Base-by-base conservation (phyloP, 225 moss, liverwort and hornwort species). In the Neckera pumila region DNA sequence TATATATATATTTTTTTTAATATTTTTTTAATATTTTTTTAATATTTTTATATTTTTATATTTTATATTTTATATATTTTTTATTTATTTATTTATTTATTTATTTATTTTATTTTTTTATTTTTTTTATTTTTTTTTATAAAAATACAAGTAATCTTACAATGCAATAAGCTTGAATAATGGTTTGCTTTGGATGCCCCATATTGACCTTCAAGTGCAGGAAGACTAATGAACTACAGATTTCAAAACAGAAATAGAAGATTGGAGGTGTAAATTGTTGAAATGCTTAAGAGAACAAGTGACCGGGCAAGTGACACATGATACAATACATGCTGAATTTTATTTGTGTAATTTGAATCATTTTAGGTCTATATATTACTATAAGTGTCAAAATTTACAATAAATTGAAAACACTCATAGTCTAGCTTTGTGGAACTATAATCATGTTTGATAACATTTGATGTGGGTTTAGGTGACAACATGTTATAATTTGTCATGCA, bases 191-290 rank as follows among this genome's bases (percentile, higher is more conserved):
- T 75, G 1, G 7, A 75, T 49, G 49, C 12, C 33, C 49, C 4
- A 49, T 42, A 20, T 3, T 45, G 0, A 47, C 11, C 31, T 18
- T 30, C 3, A 18, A 17, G 5, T 47, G 7, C 0, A 47, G 1
- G 6, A 4, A 47, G 2, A 74, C 18, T 47, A 47, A 47, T 74
- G 11, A 31, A 49, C 2, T 31, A 0, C 0, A 75, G 0, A 19
- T 20, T 47, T 75, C 21, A 53, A 14, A 76, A 36, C 3, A 2
- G 1, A 34, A 34, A 36, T 23, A 22, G 14, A 21, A 22, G 9
- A 54, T 36, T 23, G 0, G 3, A 2, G 14, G 0, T 14, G 0
- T 3, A 76, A 23, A 11, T 23, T 76, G 49, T 0, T 23, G 1
- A 36, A 23, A 15, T 54, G 3, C 1, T 53, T 36, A 54, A 0